These are phyloP conservation scores for Polyporus tsugae DNA, from an alignment of 1,284 basidiomycete species.

Conservation along the genomic window DNA sequence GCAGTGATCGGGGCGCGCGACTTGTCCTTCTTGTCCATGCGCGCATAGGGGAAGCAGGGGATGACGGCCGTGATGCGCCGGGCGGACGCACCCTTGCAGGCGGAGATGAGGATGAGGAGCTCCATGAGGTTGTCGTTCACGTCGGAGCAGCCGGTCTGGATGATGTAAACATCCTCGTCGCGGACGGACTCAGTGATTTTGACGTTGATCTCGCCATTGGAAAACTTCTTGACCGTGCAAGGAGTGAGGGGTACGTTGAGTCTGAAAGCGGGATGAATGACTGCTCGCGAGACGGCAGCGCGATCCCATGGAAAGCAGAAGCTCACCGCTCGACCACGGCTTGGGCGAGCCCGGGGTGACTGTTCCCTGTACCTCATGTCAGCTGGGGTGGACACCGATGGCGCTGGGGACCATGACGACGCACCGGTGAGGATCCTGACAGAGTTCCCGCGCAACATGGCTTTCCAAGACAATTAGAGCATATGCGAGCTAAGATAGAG, in stretches of 20 bases:
- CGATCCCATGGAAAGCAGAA: constrained; percentile 56
- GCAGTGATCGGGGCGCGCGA: constrained; percentile 97
- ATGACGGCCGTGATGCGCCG: constrained; percentile 98
- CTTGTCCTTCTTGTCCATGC: constrained; percentile 99
- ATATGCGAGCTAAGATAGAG: constrained; percentile 31
- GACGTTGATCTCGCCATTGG: constrained; percentile 93
- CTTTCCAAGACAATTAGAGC: constrained; percentile 45
- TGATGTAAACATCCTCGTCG: constrained; percentile 97
- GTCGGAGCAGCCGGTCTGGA: constrained; percentile 85
- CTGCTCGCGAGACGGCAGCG: constrained; percentile 40
- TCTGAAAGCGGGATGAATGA: constrained; percentile 59
- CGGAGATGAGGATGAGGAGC: constrained; percentile 89
- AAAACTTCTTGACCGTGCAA: constrained; percentile 94
- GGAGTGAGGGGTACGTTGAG: constrained; percentile 92
- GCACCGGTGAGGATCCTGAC: constrained; percentile 92
- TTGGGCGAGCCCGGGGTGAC: constrained; percentile 96
- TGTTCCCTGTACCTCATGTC: constrained; percentile 77
- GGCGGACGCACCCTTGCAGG: constrained; percentile 97
- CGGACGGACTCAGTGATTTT: constrained; percentile 95
- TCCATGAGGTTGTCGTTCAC: constrained; percentile 92
- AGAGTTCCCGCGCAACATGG: constrained; percentile 91
- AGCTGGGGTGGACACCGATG: constrained; percentile 10
- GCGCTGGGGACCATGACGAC: constrained; percentile 38
- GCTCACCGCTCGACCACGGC: constrained; percentile 95
- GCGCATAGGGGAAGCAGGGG: constrained; percentile 96